phyloP scores from a whole-genome alignment of 2,329 filamentous ascomycete genomes.

The Raffaelea albimanens region DNA sequence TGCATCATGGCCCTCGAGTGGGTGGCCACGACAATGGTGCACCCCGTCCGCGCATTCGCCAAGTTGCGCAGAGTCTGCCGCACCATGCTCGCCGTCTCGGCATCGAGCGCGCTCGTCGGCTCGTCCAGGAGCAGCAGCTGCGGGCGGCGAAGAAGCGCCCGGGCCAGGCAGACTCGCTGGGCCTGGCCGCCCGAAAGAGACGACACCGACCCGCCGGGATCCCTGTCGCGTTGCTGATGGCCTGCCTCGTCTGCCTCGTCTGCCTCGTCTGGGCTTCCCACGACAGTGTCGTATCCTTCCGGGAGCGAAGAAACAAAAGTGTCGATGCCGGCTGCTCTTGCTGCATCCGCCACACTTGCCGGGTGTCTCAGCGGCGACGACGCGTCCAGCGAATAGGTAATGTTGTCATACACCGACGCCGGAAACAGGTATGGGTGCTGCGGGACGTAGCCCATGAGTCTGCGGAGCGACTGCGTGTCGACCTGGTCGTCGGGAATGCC shows the following conservation, averaged over 20 bases:
- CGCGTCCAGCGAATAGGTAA: conserved; percentile 63
- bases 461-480: conserved; percentile 50
- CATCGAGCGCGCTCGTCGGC: conserved; percentile 73
- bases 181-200: conserved; percentile 71
- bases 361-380: conserved; percentile 38
- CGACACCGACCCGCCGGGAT: conserved; percentile 21
- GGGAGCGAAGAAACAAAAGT: conserved; percentile 68
- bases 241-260: background rate
- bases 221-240: background rate
- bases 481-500: conserved; percentile 47
- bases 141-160: conserved; percentile 64
- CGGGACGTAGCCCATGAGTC: conserved; percentile 56
- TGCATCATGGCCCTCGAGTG: conserved; percentile 82
- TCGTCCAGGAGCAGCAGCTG: conserved; percentile 75
- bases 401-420: conserved; percentile 67
- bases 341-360: conserved; percentile 38
- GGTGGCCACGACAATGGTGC: conserved; percentile 69
- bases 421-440: conserved; percentile 72
- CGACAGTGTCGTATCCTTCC: conserved; percentile 57
- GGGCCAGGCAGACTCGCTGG: conserved; percentile 71
- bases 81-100: conserved; percentile 54
- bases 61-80: conserved; percentile 26
- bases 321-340: conserved; percentile 56
- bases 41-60: background rate
- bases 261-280: conserved; percentile 62